Base-by-base conservation (phyloP, 1,284 basidiomycete genomes). In the Grifola frondosa region DNA sequence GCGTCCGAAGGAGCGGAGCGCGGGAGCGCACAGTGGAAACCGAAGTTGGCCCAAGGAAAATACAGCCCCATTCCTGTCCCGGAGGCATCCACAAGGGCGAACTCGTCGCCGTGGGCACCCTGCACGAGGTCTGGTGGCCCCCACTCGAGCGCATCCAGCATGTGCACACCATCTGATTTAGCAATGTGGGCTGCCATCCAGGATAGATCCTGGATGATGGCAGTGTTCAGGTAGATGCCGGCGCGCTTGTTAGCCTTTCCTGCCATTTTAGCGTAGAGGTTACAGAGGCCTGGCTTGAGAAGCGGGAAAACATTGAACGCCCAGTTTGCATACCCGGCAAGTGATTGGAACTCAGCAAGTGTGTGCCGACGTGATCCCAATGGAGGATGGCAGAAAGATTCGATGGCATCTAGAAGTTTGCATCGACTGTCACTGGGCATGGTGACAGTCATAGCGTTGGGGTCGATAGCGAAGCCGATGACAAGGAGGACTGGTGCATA, bases 251-350 rank as follows among this genome's bases (percentile, higher is more conserved):
- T 9, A 0, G 22, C 13, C 32, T 69, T 66, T 0, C 64, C 66
- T 0, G 31, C 10, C 0, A 64, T 64, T 43, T 75, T 75, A 0
- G 40, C 25, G 41, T 75, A 74, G 0, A 69, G 3, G 0, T 50
- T 47, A 6, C 33, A 53, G 35, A 72, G 49, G 0, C 51, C 59
- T 0, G 67, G 69, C 0, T 58, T 54, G 0, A 69, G 44, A 0
- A 65, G 40, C 0, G 71, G 69, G 29, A 51, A 68, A 0, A 67
- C 61, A 39, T 70, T 74, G 1, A 75, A 52, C 0, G 55, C 55
- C 70, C 71, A 75, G 34, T 71, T 74, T 4, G 65, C 42, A 55
- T 63, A 67, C 0, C 70, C 66, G 4, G 61, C 54, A 0, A 71
- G 22, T 0, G 32, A 33, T 26, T 65, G 61, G 47, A 62, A 72